A percentile compares a stretch with the other conserved stretches of the same genome.
These are phyloP conservation scores for Arthromyces matolae DNA, from an alignment of 768 basidiomycete genomes.

Conservation along the genomic window DNA sequence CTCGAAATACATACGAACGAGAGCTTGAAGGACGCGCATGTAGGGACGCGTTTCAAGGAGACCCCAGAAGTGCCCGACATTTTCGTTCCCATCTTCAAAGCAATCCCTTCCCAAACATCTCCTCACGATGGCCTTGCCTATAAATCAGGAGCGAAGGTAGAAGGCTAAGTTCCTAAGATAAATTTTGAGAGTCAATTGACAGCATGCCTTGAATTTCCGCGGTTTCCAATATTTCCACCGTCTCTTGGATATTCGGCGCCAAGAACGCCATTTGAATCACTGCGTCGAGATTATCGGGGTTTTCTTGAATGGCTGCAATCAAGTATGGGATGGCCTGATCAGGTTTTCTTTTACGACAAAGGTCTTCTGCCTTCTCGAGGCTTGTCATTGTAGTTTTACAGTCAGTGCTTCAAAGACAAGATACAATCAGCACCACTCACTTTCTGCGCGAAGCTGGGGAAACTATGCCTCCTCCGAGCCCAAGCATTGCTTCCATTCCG, in stretches of 20 bases:
- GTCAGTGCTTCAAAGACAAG: not conserved
- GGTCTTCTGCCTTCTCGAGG: constrained; percentile 34
- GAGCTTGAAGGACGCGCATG: constrained; percentile 40
- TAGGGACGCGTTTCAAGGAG: constrained; percentile 41
- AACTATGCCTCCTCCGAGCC: not conserved
- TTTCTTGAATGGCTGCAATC: constrained; percentile 35
- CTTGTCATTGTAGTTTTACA: constrained; percentile 15
- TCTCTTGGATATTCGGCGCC: not conserved
- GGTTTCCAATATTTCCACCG: not conserved
- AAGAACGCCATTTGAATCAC: constrained; percentile 33
- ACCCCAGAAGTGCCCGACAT: constrained; percentile 35
- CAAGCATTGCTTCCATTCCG: not conserved
- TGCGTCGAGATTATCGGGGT: constrained; percentile 36
- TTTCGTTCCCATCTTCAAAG: constrained; percentile 34
- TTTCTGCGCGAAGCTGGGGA: not conserved
- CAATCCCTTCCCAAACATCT: constrained; percentile 26
- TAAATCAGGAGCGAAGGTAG: not conserved
- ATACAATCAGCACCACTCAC: not conserved
- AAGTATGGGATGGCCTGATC: constrained; percentile 37
- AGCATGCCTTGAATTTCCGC: not conserved
- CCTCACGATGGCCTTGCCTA: constrained; percentile 18
- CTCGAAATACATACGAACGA: constrained; percentile 33
- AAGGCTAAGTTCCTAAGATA: too few relatives aligned
- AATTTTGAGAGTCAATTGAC: not conserved
- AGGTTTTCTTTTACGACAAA: constrained; percentile 29